These are phyloP conservation scores for Annulohypoxylon bovei DNA, from an alignment of 495 filamentous ascomycete species.

Conservation along the genomic window DNA sequence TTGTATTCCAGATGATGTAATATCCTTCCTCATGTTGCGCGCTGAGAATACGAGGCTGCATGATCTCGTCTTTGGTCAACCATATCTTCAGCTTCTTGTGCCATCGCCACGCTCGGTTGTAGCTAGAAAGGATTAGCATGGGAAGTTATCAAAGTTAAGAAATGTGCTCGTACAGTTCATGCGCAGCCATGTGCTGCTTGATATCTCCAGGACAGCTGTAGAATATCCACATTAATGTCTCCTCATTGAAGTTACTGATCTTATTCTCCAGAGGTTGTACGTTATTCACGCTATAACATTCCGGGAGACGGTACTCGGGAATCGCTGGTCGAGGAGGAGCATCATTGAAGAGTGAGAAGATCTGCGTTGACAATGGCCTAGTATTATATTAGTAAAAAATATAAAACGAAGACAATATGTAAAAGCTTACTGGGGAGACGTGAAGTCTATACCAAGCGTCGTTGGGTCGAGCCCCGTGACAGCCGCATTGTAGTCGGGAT, in stretches of 20 bases:
- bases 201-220: conserved; percentile 87
- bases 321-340: conserved; percentile 74
- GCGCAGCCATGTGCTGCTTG: conserved; percentile 84
- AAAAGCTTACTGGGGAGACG: conserved; percentile 75
- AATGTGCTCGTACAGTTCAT: conserved; percentile 69
- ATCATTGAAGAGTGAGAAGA: conserved; percentile 75
- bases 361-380: conserved; percentile 56
- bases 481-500: conserved; percentile 77
- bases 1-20: conserved; percentile 90
- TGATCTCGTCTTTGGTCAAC: conserved; percentile 86
- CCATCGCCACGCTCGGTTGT: conserved; percentile 87
- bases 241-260: conserved; percentile 84
- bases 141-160: conserved; percentile 8
- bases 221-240: conserved; percentile 94
- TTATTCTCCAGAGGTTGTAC: conserved; percentile 81
- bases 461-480: conserved; percentile 82
- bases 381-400: conserved; percentile 1
- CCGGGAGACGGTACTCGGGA: conserved; percentile 80
- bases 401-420: neutral
- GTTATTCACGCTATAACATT: conserved; percentile 88
- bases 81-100: conserved; percentile 89
- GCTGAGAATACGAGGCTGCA: conserved; percentile 72
- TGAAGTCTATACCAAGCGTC: conserved; percentile 80
- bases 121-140: conserved; percentile 39
- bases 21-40: conserved; percentile 81